Conservation (phyloP, 2,329 filamentous ascomycete genomes). For the Cytospora piceicola region DNA sequence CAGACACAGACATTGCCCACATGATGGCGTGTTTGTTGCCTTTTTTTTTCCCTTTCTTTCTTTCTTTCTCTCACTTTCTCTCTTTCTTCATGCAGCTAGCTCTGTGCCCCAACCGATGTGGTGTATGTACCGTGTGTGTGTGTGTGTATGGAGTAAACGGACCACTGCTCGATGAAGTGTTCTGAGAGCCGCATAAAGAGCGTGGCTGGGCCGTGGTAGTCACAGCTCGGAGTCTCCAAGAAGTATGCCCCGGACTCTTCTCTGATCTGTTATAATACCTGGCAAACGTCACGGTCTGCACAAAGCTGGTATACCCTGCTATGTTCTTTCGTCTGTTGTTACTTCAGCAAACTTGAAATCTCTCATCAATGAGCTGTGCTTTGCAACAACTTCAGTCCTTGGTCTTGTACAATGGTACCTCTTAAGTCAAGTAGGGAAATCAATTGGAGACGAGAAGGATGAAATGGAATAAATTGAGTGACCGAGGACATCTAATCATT, state of each 20-base stretch:
- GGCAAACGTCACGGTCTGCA: too few species aligned
- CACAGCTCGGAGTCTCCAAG: neutral
- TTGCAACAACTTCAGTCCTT: neutral
- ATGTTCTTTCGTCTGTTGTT: neutral
- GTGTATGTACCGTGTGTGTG: neutral
- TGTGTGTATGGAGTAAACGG: slow-evolving; percentile 17
- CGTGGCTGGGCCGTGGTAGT: slow-evolving; percentile 20
- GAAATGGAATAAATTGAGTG: too few species aligned
- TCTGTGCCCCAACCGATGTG: slow-evolving; percentile 14
- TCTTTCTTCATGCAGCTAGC: neutral
- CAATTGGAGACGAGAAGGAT: too few species aligned
- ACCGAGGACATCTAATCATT: too few species aligned
- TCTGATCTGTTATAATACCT: neutral
- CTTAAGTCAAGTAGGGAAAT: too few species aligned
- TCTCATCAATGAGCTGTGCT: neutral
- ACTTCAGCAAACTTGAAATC: neutral
- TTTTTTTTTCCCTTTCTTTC: too few species aligned
- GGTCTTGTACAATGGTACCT: neutral
- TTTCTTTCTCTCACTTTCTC: too few species aligned
- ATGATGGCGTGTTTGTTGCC: slow-evolving; percentile 17
- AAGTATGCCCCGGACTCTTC: neutral
- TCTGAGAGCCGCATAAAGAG: slow-evolving; percentile 30
- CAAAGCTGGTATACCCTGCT: neutral
- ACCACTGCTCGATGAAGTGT: neutral
- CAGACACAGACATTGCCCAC: slow-evolving; percentile 15